Evolutionary conservation across 257 asterid species (phyloP), one percentile per base, ranked within the genome.

Genomic region (Verbena officinalis): DNA sequence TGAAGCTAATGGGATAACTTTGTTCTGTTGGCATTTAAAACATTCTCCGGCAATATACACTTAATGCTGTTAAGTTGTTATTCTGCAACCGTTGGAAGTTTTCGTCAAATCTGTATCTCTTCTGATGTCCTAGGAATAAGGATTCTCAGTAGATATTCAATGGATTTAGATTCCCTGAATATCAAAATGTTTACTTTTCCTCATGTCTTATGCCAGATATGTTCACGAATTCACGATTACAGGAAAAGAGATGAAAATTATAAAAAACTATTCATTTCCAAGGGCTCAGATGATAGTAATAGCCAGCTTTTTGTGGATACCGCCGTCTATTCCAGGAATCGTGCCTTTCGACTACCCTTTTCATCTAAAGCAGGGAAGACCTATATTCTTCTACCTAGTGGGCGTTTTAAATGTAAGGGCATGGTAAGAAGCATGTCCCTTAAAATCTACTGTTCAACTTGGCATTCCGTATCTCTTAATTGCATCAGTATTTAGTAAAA

Each of bases 361-460:
- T 93, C 99, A 52, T 93, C 99, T 34, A 93, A 93, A 84, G 96
- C 99, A 24, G 92, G 97, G 79, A 93, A 90, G 77, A 81, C 51
- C 51, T 87, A 94, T 21, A 56, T 86, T 74, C 99, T 93, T 74
- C 54, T 82, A 40, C 96, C 99, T 19, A 93, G 85, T 83, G 92
- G 97, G 44, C 97, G 99, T 63, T 93, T 90, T 73, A 89, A 75
- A 80, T 84, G 97, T 67, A 84, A 81, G 84, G 85, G 73, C 73
- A 83, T 87, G 97, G 99, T 93, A 79, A 65, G 92, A 19, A 65
- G 56, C 65, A 55, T 30, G 36, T 9, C 54, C 45, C 46, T 68
- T 59, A 63, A 19, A 21, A 34, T 42, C 34, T 52, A 4, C 57
- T 51, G 27, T 57, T 55, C 48, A 19, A 53, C 46, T 38, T 20